These are phyloP conservation scores for Trichophyton equinum DNA, from an alignment of 2,329 filamentous ascomycete genomes.

Conservation along the genomic window DNA sequence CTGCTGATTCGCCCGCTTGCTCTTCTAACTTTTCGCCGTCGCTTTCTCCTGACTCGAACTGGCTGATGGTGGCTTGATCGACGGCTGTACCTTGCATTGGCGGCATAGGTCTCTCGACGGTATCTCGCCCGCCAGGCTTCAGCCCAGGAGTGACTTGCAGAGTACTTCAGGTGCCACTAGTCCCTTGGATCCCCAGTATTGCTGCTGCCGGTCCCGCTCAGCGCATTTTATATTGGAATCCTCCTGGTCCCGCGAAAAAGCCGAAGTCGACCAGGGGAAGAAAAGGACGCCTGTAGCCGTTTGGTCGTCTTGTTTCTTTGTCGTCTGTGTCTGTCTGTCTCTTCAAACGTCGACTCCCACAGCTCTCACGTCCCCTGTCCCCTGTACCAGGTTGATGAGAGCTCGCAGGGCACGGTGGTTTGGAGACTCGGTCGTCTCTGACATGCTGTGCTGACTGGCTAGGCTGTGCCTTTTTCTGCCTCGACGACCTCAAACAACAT, in stretches of 20 bases:
- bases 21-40: background rate
- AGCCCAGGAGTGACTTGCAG: background rate
- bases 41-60: background rate
- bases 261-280: background rate
- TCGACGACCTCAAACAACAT: background rate
- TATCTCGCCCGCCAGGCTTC: background rate
- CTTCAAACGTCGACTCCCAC: background rate
- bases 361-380: background rate
- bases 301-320: background rate
- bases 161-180: background rate
- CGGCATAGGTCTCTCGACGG: background rate
- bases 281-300: background rate
- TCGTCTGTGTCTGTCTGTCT: background rate
- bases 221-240: background rate
- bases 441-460: background rate
- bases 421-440: background rate
- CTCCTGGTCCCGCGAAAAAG: background rate
- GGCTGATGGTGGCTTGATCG: background rate
- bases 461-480: conserved; percentile 3
- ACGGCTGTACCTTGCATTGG: background rate
- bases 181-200: background rate
- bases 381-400: background rate
- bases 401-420: background rate
- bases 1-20: background rate
- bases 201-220: background rate